Evolutionary conservation across 345 rosid genomes (phyloP).

Genomic region (Clarkia xantiana): DNA sequence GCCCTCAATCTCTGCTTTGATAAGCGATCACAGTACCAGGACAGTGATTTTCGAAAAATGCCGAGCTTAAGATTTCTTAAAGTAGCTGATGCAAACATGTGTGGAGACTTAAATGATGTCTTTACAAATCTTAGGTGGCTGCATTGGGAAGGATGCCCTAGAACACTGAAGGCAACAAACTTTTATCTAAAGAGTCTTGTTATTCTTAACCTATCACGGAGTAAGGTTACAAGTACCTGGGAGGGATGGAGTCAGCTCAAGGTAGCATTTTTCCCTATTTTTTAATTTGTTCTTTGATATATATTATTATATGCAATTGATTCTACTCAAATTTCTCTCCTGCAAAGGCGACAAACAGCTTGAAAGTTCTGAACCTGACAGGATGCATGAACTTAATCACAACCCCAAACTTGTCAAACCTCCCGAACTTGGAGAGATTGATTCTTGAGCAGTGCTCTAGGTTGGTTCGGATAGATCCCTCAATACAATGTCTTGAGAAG

Average conservation of each 20-base stretch:
- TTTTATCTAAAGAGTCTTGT: not conserved
- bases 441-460: constrained; percentile 1
- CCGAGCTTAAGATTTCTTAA: not conserved
- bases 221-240: not conserved
- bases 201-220: constrained; percentile 2
- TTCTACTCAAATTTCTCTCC: not conserved
- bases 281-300: not conserved
- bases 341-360: not conserved
- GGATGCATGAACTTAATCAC: not conserved
- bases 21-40: too few species aligned
- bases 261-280: not conserved
- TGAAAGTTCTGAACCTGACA: constrained; percentile 2
- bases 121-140: constrained; percentile 4
- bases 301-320: not conserved
- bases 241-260: constrained; percentile 5
- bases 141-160: constrained; percentile 5
- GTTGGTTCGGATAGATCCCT: constrained; percentile 1
- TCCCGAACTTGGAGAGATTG: constrained; percentile 1
- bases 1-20: not conserved
- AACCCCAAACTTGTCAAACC: constrained; percentile 1
- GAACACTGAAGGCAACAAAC: constrained; percentile 1
- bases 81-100: not conserved
- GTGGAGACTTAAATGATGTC: not conserved
- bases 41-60: not conserved
- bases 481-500: not conserved